These are phyloP conservation scores for Suhomyces vadensis DNA, from an alignment of 805 yeast genomes.

Conservation along the genomic window DNA sequence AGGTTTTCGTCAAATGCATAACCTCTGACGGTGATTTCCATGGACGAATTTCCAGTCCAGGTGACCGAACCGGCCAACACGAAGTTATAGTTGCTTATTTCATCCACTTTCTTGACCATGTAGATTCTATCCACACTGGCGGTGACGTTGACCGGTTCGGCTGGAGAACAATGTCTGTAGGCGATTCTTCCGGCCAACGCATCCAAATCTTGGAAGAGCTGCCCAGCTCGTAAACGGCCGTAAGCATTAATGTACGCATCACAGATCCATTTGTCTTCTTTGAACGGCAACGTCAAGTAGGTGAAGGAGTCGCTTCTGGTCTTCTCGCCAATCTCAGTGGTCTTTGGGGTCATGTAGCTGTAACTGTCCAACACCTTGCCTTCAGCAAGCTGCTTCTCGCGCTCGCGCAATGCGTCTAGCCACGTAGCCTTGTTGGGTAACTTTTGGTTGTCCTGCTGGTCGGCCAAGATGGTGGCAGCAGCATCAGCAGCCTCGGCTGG, in stretches of 20 bases:
- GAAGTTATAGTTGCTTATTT: conserved; percentile 70
- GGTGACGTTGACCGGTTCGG: conserved; percentile 93
- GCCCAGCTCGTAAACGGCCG: conserved; percentile 92
- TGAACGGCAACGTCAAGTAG: conserved; percentile 73
- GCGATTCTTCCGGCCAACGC: conserved; percentile 94
- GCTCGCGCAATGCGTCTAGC: conserved; percentile 79
- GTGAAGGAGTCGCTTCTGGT: conserved; percentile 78
- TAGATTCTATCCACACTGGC: conserved; percentile 92
- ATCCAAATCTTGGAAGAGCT: conserved; percentile 90
- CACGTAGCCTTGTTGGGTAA: conserved; percentile 64
- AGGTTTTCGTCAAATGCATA: conserved; percentile 64
- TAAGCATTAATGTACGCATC: conserved; percentile 88
- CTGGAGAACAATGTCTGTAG: conserved; percentile 90
- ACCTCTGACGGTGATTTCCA: conserved; percentile 93
- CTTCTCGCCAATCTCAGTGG: conserved; percentile 68
- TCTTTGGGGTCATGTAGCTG: conserved; percentile 69
- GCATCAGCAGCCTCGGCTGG: conserved; percentile 74
- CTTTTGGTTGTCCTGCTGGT: conserved; percentile 52
- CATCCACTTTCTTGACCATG: conserved; percentile 81
- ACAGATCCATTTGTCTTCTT: conserved; percentile 76
- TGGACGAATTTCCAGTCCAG: conserved; percentile 93
- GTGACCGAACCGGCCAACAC: conserved; percentile 88
- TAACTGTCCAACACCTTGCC: conserved; percentile 73
- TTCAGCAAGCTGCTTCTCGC: conserved; percentile 66
- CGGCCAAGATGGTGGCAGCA: conserved; percentile 67